Conservation (phyloP, 306 rosid species). For the Coriaria nepalensis region DNA sequence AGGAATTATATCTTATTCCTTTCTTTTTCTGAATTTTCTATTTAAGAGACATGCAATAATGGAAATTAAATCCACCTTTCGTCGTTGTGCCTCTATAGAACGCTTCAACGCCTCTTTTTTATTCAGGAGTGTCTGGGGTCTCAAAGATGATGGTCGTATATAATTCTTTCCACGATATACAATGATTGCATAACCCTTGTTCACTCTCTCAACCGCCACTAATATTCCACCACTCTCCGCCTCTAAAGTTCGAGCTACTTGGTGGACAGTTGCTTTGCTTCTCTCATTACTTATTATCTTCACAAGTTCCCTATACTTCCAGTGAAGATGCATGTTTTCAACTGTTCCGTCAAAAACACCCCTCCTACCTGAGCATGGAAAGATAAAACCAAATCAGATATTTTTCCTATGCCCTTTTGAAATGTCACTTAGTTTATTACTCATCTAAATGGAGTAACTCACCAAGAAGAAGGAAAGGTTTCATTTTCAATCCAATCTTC, state of each 20-base stretch:
- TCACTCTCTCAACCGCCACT: slow-evolving; percentile 71
- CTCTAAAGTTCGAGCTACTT: slow-evolving; percentile 65
- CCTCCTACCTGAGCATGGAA: slow-evolving; percentile 48
- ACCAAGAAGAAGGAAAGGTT: slow-evolving; percentile 83
- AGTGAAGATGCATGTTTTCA: slow-evolving; percentile 97
- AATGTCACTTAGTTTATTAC: not conserved
- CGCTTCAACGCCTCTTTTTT: slow-evolving; percentile 67
- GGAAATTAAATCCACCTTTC: slow-evolving; percentile 36
- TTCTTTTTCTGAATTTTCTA: too few species aligned
- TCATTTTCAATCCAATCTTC: slow-evolving; percentile 82
- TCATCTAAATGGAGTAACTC: slow-evolving; percentile 16
- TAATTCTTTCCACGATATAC: slow-evolving; percentile 93
- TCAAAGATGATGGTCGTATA: slow-evolving; percentile 43
- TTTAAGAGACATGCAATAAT: not conserved
- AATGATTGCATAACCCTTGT: slow-evolving; percentile 67
- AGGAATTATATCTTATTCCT: too few species aligned
- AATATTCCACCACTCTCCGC: slow-evolving; percentile 90
- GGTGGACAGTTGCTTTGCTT: slow-evolving; percentile 37
- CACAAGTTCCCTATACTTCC: slow-evolving; percentile 95
- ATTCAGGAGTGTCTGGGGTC: slow-evolving; percentile 68
- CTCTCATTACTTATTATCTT: slow-evolving; percentile 49
- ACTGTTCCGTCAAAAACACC: slow-evolving; percentile 90
- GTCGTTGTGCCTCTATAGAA: slow-evolving; percentile 72
- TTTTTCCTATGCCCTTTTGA: too few species aligned
- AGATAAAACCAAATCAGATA: slow-evolving; percentile 1